A percentile compares a stretch with the other conserved stretches of the same genome.
phyloP scores from a whole-genome alignment of 345 rosid species.

The Brassica nigra region DNA sequence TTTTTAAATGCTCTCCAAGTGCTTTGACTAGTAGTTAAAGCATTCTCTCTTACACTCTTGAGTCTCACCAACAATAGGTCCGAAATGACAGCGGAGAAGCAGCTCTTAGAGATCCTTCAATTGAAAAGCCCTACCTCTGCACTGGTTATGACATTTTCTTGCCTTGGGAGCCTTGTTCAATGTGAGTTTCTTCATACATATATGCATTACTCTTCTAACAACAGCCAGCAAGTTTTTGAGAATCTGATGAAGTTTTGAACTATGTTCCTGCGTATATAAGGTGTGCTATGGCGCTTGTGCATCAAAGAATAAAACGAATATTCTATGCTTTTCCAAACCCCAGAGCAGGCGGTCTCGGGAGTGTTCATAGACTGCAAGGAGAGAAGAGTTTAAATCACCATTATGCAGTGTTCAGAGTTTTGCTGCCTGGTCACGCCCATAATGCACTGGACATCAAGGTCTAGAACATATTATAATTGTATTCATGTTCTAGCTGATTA shows the following conservation, averaged over 20 bases:
- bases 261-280: constrained; percentile 37
- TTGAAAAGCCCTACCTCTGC: constrained; percentile 71
- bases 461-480: background rate
- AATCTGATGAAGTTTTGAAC: background rate
- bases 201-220: background rate
- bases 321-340: constrained; percentile 75
- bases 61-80: constrained; percentile 42
- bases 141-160: constrained; percentile 88
- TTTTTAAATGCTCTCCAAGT: background rate
- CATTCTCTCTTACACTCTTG: constrained; percentile 26
- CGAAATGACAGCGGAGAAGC: constrained; percentile 34
- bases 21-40: constrained; percentile 17
- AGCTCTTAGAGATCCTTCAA: constrained; percentile 25
- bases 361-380: constrained; percentile 79
- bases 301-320: constrained; percentile 76
- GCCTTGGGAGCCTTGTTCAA: constrained; percentile 82
- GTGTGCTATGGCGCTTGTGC: constrained; percentile 98
- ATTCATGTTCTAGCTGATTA: constrained; percentile 9
- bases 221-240: background rate
- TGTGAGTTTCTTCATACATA: constrained; percentile 55
- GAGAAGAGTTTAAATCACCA: constrained; percentile 93
- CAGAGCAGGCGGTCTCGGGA: constrained; percentile 67
- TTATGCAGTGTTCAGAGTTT: constrained; percentile 85
- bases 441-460: background rate
- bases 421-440: constrained; percentile 39